Conservation (phyloP, 495 filamentous ascomycete species). For the Podospora pseudoanserina region DNA sequence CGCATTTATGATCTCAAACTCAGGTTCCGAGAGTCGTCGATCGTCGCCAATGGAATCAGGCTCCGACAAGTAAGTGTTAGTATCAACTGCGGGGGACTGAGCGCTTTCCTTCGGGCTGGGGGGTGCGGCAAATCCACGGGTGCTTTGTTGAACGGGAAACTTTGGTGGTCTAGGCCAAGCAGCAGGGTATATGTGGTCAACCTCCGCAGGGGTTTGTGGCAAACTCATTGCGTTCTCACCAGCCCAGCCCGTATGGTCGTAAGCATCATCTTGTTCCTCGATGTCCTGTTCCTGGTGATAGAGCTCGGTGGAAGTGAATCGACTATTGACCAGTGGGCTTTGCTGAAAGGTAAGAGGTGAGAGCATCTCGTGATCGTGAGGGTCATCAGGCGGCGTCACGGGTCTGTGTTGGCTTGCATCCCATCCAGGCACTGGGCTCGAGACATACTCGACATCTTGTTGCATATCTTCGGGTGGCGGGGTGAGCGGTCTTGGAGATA, state of each 20-base stretch:
- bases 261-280: too few relatives aligned
- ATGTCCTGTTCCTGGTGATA: background rate
- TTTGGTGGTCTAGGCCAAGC: background rate
- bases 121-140: background rate
- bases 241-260: too few relatives aligned
- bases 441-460: background rate
- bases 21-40: background rate
- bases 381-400: slow-evolving; percentile 6
- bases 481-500: slow-evolving; percentile 11
- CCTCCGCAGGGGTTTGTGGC: background rate
- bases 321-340: background rate
- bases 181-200: background rate
- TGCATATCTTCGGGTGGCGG: slow-evolving; percentile 2
- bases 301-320: too few relatives aligned
- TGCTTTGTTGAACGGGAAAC: background rate
- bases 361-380: slow-evolving; percentile 1
- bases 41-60: background rate
- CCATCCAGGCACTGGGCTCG: slow-evolving; percentile 1
- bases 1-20: background rate
- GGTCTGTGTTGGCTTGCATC: slow-evolving; percentile 13
- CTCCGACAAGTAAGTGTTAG: background rate
- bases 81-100: background rate
- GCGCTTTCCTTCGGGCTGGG: background rate
- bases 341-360: background rate
- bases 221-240: too few relatives aligned